Evolutionary conservation across 192 early-diverging fungal genomes (phyloP).

Genomic region (Polychytrium aggregatum): DNA sequence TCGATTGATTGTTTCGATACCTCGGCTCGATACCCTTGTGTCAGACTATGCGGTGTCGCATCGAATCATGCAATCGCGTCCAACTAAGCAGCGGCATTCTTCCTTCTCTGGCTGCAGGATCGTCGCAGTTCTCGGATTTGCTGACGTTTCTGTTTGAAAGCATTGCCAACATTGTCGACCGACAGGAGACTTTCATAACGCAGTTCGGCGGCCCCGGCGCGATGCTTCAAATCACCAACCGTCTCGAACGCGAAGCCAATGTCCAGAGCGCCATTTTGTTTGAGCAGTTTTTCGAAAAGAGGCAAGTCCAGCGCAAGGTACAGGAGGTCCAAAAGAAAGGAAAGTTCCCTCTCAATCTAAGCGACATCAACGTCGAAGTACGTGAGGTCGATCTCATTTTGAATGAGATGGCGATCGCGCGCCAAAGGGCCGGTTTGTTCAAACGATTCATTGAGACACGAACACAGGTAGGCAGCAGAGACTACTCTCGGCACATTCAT

Average conservation of each 20-base stretch:
- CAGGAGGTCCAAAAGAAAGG: too few relatives aligned
- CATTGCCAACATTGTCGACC: conserved; percentile 76
- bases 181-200: conserved; percentile 75
- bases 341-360: conserved; percentile 19
- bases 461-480: too few relatives aligned
- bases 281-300: conserved; percentile 68
- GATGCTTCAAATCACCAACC: conserved; percentile 77
- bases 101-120: too few relatives aligned
- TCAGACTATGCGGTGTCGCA: too few relatives aligned
- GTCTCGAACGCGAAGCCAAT: conserved; percentile 81
- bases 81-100: too few relatives aligned
- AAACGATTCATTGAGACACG: conserved; percentile 73
- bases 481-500: too few relatives aligned
- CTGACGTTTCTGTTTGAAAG: conserved; percentile 83
- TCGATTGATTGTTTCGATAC: too few relatives aligned
- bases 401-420: conserved; percentile 70
- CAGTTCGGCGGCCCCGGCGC: conserved; percentile 76
- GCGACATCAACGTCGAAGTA: too few relatives aligned
- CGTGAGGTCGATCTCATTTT: conserved; percentile 70
- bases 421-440: conserved; percentile 67
- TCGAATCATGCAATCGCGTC: too few relatives aligned
- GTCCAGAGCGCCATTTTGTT: conserved; percentile 63
- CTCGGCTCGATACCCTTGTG: too few relatives aligned
- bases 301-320: conserved; percentile 37
- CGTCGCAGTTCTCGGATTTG: conserved; percentile 68